Conservation (phyloP, 2,329 filamentous ascomycete genomes). For the Penicillium brevicompactum region DNA sequence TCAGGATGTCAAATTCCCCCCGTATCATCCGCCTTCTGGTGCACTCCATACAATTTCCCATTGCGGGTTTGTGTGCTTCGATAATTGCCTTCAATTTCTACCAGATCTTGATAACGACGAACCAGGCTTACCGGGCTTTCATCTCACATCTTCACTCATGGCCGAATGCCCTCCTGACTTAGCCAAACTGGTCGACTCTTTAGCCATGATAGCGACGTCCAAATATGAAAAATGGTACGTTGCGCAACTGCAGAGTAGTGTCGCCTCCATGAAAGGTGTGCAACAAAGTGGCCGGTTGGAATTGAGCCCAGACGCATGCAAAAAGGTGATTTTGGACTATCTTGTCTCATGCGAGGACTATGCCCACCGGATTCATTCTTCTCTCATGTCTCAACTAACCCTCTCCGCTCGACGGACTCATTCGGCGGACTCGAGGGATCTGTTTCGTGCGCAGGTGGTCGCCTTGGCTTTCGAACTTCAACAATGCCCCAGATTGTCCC, state of each 20-base stretch:
- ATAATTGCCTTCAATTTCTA: neutral
- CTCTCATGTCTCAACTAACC: too few relatives aligned
- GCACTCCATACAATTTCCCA: neutral
- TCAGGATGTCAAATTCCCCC: slow-evolving; percentile 5
- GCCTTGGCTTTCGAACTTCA: neutral
- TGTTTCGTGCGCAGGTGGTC: too few relatives aligned
- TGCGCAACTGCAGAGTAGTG: slow-evolving; percentile 12
- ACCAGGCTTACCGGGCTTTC: neutral
- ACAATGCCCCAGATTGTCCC: slow-evolving; percentile 21
- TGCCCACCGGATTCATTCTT: too few relatives aligned
- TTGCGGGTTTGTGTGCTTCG: too few relatives aligned
- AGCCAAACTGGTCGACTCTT: slow-evolving; percentile 1
- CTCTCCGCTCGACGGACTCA: too few relatives aligned
- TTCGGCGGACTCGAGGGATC: too few relatives aligned
- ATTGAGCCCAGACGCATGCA: too few relatives aligned
- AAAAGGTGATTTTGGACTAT: too few relatives aligned
- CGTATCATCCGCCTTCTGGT: neutral
- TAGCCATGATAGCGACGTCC: slow-evolving; percentile 13
- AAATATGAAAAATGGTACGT: slow-evolving; percentile 19
- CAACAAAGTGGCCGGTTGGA: neutral
- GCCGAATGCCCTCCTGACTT: neutral
- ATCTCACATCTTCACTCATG: neutral
- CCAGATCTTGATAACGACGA: neutral
- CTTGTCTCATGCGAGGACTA: too few relatives aligned
- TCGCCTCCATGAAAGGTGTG: slow-evolving; percentile 10